These are phyloP conservation scores for Aegle marmelos DNA, from an alignment of 345 rosid species.

Conservation along the genomic window DNA sequence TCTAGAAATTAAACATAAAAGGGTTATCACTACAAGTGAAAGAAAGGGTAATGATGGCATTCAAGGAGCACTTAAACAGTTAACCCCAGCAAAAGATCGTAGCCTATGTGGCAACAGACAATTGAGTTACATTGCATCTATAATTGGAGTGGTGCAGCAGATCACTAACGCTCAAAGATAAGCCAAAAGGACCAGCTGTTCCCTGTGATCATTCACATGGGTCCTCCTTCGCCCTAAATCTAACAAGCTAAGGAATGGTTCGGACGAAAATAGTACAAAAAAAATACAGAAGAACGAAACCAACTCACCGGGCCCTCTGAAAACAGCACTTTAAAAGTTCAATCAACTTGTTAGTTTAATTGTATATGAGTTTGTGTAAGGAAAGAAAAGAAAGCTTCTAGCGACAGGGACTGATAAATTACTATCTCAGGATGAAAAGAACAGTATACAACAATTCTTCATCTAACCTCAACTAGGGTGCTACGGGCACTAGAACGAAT, in stretches of 20 bases:
- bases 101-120: neutral
- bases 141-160: constrained; percentile 18
- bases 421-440: constrained; percentile 5
- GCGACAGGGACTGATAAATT: neutral
- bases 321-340: constrained; percentile 4
- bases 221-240: constrained; percentile 16
- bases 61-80: neutral
- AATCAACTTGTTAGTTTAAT: constrained; percentile 5
- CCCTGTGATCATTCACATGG: constrained; percentile 23
- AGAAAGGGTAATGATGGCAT: neutral
- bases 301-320: constrained; percentile 16
- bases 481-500: constrained; percentile 23
- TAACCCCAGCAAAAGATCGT: neutral
- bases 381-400: constrained; percentile 12
- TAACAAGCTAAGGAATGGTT: constrained; percentile 19
- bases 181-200: constrained; percentile 19
- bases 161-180: constrained; percentile 7
- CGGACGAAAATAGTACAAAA: neutral
- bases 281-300: neutral
- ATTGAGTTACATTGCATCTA: constrained; percentile 3
- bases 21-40: neutral
- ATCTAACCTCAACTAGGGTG: constrained; percentile 6
- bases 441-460: constrained; percentile 16
- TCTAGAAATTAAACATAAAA: neutral
- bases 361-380: constrained; percentile 3